Evolutionary conservation across 1,284 basidiomycete species (phyloP), one percentile per base, ranked within the genome.

Genomic region (Irpex sp.): DNA sequence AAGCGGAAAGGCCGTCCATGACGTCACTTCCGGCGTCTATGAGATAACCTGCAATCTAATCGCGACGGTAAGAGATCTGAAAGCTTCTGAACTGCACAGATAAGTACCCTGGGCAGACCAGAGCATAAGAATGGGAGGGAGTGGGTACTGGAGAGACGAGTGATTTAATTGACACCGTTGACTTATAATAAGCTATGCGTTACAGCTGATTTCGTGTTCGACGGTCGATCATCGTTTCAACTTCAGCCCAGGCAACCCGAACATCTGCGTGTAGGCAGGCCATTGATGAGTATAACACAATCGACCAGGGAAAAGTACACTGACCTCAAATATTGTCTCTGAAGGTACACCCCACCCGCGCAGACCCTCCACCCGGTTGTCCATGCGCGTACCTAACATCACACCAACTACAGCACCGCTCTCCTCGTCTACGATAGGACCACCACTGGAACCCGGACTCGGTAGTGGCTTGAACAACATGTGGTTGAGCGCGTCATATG

Each of bases 261-360:
- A 84, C 82, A 84, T 83, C 80, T 83, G 64, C 39, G 52, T 12
- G 3, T 12, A 12, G 12, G 16, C 39, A 28, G 48, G 23, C n/a
- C 28, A 39, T 35, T n/a, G 39, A 47, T 28, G 28, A 28, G 4
- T 5, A 28, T 28, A 28, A 19, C 4, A 39, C 53, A 16, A 47
- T 47, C 36, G 33, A 1, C 23, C 19, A 35, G 9, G 19, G 18
- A 49, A 18, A 9, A 9, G 5, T 49, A 18, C 2, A 65, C 75
- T 58, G 61, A 83, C 85, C 80, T 88, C 87, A 66, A 82, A 89
- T 18, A 90, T 82, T 57, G 81, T 77, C 69, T 91, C 88, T 0
- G 85, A 78, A 0, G 87, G 86, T 3, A 85, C 82, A n/a, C 85
- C 87, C 80, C 87, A 89, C 0, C 88, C 87, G 36, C 83, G 74